A percentile compares a stretch with the other conserved stretches of the same genome.
phyloP scores from a whole-genome alignment of 2,329 filamentous ascomycete genomes.

The Acrodontium crateriforme region DNA sequence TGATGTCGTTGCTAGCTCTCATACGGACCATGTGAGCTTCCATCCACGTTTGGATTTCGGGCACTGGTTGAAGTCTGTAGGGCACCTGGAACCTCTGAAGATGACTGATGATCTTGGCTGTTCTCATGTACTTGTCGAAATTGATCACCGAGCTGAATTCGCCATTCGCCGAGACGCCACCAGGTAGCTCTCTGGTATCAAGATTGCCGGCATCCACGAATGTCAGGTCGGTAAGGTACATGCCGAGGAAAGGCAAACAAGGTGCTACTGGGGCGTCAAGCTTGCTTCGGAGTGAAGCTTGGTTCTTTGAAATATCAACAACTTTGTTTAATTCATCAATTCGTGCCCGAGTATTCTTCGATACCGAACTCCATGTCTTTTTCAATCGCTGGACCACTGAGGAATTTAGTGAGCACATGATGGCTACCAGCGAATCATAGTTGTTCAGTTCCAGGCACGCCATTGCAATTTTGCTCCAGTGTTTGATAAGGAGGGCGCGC shows the following conservation, averaged over 20 bases:
- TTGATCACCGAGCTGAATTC: conserved; percentile 71
- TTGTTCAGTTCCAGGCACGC: conserved; percentile 84
- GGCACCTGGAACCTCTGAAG: conserved; percentile 93
- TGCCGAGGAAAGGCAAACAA: conserved; percentile 88
- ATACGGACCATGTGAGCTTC: conserved; percentile 67
- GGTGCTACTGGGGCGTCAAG: conserved; percentile 70
- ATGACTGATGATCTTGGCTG: conserved; percentile 88
- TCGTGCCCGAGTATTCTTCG: conserved; percentile 65
- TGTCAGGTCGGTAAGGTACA: conserved; percentile 89
- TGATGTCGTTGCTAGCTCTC: conserved; percentile 47
- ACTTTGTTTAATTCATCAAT: conserved; percentile 70
- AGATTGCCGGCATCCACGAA: conserved; percentile 94
- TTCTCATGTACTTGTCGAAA: conserved; percentile 92
- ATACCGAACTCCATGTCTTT: conserved; percentile 84
- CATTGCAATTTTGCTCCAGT: conserved; percentile 91
- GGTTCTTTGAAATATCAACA: conserved; percentile 82
- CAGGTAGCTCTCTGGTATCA: conserved; percentile 62
- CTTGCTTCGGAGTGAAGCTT: conserved; percentile 68
- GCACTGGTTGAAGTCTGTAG: conserved; percentile 67
- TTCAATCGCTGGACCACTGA: conserved; percentile 80
- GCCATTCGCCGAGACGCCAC: conserved; percentile 41
- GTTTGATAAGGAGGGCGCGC: conserved; percentile 79
- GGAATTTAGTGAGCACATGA: conserved; percentile 85
- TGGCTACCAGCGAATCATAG: conserved; percentile 93
- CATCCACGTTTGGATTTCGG: conserved; percentile 89